phyloP scores from a whole-genome alignment of 1,284 basidiomycete species.

The Marasmius oreades region DNA sequence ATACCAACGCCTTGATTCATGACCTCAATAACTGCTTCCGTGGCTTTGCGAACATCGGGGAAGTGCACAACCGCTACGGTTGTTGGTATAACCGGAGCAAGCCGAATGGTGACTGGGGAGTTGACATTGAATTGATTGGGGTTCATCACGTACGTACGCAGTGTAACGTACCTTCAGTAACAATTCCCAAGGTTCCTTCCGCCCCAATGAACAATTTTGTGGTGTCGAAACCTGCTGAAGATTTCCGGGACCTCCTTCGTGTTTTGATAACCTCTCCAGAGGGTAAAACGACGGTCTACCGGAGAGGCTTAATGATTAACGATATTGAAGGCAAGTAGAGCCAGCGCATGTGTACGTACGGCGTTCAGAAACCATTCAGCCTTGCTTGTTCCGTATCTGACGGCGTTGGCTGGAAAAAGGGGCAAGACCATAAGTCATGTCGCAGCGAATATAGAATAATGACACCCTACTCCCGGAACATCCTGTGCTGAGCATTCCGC shows the following conservation, averaged over 20 bases:
- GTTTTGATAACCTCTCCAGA: constrained; percentile 94
- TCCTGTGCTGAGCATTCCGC: constrained; percentile 89
- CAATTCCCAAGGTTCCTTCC: constrained; percentile 91
- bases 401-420: constrained; percentile 69
- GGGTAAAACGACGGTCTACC: constrained; percentile 83
- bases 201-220: constrained; percentile 94
- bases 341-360: constrained; percentile 36
- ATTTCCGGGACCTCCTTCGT: constrained; percentile 81
- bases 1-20: constrained; percentile 73
- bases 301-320: neutral
- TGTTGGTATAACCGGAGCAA: constrained; percentile 44
- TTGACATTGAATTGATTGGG: too few relatives aligned
- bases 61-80: constrained; percentile 69
- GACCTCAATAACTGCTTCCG: constrained; percentile 73
- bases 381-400: constrained; percentile 84
- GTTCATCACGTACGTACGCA: too few relatives aligned
- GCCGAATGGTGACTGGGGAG: constrained; percentile 18
- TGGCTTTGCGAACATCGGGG: constrained; percentile 60
- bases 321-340: constrained; percentile 8
- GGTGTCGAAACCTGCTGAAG: constrained; percentile 86
- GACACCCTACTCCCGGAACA: constrained; percentile 62
- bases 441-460: constrained; percentile 1
- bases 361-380: constrained; percentile 84
- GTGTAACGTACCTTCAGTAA: constrained; percentile 79
- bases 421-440: neutral